Base-by-base conservation (phyloP, 495 filamentous ascomycete genomes). In the Aspergillus wentii region DNA sequence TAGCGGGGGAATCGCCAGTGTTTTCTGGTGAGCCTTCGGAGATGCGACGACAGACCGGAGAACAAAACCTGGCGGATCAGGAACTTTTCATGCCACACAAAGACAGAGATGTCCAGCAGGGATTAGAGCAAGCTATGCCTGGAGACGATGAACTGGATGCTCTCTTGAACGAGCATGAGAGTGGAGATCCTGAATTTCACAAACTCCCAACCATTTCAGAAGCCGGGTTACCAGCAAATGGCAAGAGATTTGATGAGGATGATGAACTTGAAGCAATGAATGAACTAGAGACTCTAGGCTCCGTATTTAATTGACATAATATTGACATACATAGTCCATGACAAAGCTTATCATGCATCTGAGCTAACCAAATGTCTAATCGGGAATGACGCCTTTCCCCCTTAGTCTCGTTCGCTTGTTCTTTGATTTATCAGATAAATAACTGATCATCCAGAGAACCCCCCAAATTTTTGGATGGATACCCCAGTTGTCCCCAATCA, bases 61-160 rank as follows among this genome's bases (percentile, higher is more conserved):
- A 25, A 5, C 22, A 29, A 6, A 21, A 40, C 6, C 6, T 10
- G 3, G 19, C 41, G 6, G 52, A 50, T 9, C 33, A 48, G n/a
- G 52, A 60, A 10, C 18, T 58, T 10, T 60, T 63, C 35, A 49
- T 63, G 10, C 33, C 52, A 26, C 47, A 61, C 6, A 38, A 52
- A 15, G 42, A 38, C 18, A n/a, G n/a, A n/a, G 39, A 49, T 33
- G 29, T 22, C 11, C 43, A 32, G 8, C 33, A 43, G 9, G 18
- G 22, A 2, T 29, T 38, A 8, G 44, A 38, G 16, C 33, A 52
- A 34, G 50, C 48, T n/a, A 48, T 40, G 4, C 49, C 54, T 0
- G 54, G 64, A 36, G 56, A 60, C 30, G 61, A 64, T 39, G 63
- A 69, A 38, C 46, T 69, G 14, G 65, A 65, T 25, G 52, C 54